Evolutionary conservation across 2,329 filamentous ascomycete genomes (phyloP).

Genomic region (Pyrenochaeta sp.): DNA sequence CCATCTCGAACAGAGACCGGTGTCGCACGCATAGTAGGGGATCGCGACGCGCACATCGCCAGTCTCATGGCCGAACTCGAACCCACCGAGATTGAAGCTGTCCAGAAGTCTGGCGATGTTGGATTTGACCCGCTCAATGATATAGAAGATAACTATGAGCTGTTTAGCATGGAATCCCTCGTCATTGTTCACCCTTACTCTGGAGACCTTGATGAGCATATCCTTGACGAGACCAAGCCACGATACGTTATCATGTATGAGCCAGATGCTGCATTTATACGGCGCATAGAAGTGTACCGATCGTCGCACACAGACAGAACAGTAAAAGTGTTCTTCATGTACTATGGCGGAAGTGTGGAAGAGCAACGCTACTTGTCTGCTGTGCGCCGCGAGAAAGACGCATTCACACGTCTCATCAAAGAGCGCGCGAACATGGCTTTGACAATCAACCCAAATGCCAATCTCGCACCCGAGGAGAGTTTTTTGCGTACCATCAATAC

Average conservation of each 20-base stretch:
- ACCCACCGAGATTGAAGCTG: constrained; percentile 78
- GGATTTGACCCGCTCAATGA: constrained; percentile 82
- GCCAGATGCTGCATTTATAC: constrained; percentile 91
- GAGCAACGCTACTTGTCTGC: constrained; percentile 91
- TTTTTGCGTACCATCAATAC: constrained; percentile 97
- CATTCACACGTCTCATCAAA: constrained; percentile 92
- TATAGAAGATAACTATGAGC: constrained; percentile 90
- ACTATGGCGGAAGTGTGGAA: constrained; percentile 93
- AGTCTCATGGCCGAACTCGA: constrained; percentile 83
- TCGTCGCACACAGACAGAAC: constrained; percentile 91
- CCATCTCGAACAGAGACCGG: constrained; percentile 74
- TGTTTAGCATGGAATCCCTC: constrained; percentile 90
- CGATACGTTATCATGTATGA: constrained; percentile 99
- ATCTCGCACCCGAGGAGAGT: constrained; percentile 82
- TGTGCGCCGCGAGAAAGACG: constrained; percentile 94
- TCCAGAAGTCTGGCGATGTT: constrained; percentile 76
- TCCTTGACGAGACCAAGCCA: constrained; percentile 93
- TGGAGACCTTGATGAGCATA: constrained; percentile 92
- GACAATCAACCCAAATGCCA: constrained; percentile 73
- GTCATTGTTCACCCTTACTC: constrained; percentile 93
- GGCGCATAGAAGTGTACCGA: constrained; percentile 92
- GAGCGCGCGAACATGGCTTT: constrained; percentile 94
- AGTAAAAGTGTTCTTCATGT: constrained; percentile 95
- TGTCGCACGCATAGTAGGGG: constrained; percentile 78
- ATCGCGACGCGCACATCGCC: constrained; percentile 83